A percentile compares a stretch with the other conserved stretches of the same genome.
Evolutionary conservation across 345 rosid genomes (phyloP).

Genomic region (Linum tenue): DNA sequence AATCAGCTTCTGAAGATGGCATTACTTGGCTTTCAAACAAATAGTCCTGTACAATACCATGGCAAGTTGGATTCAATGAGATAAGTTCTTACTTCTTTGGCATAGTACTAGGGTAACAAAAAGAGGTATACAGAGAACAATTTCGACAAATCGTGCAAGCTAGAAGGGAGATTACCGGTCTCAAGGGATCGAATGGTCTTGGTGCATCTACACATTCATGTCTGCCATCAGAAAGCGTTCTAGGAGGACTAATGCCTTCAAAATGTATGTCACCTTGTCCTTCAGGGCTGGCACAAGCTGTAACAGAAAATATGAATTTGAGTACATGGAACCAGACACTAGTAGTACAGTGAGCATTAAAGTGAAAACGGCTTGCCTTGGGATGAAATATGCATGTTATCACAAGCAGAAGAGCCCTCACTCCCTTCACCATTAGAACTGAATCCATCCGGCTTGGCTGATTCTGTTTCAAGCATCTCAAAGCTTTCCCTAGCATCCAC

Average conservation of each 20-base stretch:
- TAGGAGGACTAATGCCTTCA: conserved; percentile 11
- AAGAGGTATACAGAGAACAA: neutral
- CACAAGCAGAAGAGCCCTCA: conserved; percentile 7
- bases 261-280: conserved; percentile 4
- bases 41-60: conserved; percentile 31
- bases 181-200: conserved; percentile 20
- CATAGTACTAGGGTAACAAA: neutral
- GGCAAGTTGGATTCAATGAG: conserved; percentile 1
- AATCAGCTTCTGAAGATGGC: conserved; percentile 14
- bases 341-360: neutral
- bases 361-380: conserved; percentile 21
- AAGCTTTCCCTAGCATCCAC: conserved; percentile 10
- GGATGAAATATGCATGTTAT: conserved; percentile 10
- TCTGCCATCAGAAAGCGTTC: conserved; percentile 11
- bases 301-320: conserved; percentile 10
- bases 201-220: conserved; percentile 15
- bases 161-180: conserved; percentile 19
- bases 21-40: conserved; percentile 16
- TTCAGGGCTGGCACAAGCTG: conserved; percentile 15
- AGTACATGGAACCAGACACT: conserved; percentile 4
- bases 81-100: neutral
- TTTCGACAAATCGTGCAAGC: neutral
- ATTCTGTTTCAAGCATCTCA: conserved; percentile 11
- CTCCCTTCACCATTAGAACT: conserved; percentile 11
- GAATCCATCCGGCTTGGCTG: conserved; percentile 3